Conservation (phyloP, 768 basidiomycete genomes). For the Macrolepiota dolichaula region DNA sequence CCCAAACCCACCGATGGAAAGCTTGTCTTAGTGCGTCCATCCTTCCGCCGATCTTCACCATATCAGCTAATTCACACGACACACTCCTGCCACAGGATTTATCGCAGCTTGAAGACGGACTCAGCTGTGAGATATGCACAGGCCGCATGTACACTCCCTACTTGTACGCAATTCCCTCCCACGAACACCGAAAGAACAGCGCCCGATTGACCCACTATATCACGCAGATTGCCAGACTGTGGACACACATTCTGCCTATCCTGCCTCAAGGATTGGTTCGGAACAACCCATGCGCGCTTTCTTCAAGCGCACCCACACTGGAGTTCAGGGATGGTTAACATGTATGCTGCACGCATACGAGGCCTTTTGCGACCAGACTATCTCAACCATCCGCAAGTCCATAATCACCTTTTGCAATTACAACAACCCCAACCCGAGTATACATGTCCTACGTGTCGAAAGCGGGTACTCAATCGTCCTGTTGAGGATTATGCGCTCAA, state of each 20-base stretch:
- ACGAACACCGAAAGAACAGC: conserved; percentile 6
- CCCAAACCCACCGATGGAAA: conserved; percentile 25
- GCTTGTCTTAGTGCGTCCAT: conserved; percentile 25
- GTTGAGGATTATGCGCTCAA: conserved; percentile 63
- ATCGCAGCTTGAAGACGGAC: conserved; percentile 47
- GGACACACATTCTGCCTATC: conserved; percentile 68
- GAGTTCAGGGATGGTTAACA: conserved; percentile 21
- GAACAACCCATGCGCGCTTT: conserved; percentile 46
- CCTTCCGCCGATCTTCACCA: background rate
- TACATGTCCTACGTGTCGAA: conserved; percentile 67
- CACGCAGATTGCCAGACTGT: conserved; percentile 53
- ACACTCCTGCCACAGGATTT: conserved; percentile 28
- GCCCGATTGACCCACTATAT: background rate
- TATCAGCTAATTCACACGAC: background rate
- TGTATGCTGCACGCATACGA: conserved; percentile 13
- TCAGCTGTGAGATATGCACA: conserved; percentile 65
- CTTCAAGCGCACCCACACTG: conserved; percentile 43
- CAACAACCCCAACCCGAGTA: conserved; percentile 46
- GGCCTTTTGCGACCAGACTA: conserved; percentile 8
- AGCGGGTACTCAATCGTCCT: conserved; percentile 44
- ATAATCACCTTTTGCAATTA: conserved; percentile 22
- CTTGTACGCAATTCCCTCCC: conserved; percentile 38
- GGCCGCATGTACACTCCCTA: conserved; percentile 64
- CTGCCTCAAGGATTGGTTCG: conserved; percentile 58
- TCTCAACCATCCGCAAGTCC: conserved; percentile 21